Conservation (phyloP, 2,329 filamentous ascomycete species). For the Dactylonectria estremocensis region DNA sequence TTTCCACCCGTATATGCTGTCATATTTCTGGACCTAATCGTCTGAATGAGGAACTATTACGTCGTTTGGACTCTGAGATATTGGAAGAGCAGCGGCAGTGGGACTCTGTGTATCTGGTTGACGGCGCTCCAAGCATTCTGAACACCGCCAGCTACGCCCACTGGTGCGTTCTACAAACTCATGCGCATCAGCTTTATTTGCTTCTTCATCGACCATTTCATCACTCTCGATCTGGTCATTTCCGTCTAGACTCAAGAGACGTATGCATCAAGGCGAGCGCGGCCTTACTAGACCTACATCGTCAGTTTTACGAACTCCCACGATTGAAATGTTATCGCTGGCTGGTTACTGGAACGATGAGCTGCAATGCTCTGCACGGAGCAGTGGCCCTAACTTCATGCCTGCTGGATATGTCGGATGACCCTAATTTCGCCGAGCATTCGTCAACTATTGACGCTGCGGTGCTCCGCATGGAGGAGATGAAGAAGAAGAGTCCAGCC, state of each 20-base stretch:
- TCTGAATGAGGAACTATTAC: neutral
- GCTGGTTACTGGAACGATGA: neutral
- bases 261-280: neutral
- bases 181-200: neutral
- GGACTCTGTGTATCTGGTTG: neutral
- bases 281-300: neutral
- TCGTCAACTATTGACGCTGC: neutral
- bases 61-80: neutral
- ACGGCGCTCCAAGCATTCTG: neutral
- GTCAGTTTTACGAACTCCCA: neutral
- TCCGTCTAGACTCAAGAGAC: neutral
- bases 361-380: neutral
- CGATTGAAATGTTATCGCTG: neutral
- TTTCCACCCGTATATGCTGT: neutral
- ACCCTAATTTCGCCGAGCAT: neutral
- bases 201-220: neutral
- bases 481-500: too few relatives aligned
- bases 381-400: neutral
- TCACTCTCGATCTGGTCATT: neutral
- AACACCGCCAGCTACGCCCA: neutral
- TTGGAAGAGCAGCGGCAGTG: neutral
- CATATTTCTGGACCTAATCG: neutral
- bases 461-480: too few relatives aligned
- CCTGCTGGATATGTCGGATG: neutral
- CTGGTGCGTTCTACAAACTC: neutral